Conservation (phyloP, 306 rosid genomes). For the Hylodesmum podocarpum region DNA sequence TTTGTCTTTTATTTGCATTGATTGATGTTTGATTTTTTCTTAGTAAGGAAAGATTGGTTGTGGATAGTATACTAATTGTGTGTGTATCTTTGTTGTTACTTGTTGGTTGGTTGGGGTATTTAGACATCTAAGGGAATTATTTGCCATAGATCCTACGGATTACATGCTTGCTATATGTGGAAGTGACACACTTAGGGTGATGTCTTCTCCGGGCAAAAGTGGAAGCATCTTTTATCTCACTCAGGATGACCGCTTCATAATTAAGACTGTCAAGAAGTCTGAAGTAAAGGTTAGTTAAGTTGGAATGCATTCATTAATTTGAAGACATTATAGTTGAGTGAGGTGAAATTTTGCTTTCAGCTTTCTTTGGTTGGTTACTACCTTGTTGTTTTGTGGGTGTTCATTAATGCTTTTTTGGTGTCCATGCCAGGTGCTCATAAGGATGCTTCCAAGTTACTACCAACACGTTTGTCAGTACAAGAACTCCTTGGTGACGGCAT, state of each 20-base stretch:
- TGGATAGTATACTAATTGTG: conserved; percentile 37
- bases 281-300: conserved; percentile 56
- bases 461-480: conserved; percentile 53
- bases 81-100: conserved; percentile 36
- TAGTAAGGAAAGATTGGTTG: conserved; percentile 16
- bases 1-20: background rate
- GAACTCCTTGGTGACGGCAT: conserved; percentile 52
- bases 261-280: conserved; percentile 62
- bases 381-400: conserved; percentile 12
- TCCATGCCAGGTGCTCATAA: conserved; percentile 53
- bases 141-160: conserved; percentile 64
- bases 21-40: conserved; percentile 17
- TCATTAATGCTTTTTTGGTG: conserved; percentile 19
- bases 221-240: conserved; percentile 65
- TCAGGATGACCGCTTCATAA: conserved; percentile 56
- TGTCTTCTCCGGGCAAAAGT: conserved; percentile 67
- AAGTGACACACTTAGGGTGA: conserved; percentile 48
- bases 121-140: conserved; percentile 66
- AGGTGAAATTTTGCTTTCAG: conserved; percentile 33
- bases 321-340: conserved; percentile 6
- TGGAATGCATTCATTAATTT: conserved; percentile 31
- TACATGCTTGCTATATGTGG: conserved; percentile 58
- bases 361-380: background rate
- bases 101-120: conserved; percentile 41
- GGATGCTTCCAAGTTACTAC: conserved; percentile 60